Conservation (phyloP, 495 filamentous ascomycete genomes). For the Hypoxylon rickii region DNA sequence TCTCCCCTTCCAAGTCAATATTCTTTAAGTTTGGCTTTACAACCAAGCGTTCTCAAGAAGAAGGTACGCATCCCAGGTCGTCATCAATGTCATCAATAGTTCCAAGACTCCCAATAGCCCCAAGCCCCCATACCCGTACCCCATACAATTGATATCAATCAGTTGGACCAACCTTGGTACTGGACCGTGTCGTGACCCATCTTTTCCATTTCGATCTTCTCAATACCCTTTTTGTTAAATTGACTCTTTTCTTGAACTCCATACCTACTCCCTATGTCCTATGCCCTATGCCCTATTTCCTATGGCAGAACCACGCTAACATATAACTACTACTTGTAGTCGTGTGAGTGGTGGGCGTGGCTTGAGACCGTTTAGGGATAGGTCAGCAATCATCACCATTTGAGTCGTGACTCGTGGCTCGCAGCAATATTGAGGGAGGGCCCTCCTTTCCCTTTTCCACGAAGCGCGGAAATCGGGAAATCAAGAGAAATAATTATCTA, state of each 20-base stretch:
- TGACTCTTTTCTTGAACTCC: slow-evolving; percentile 2
- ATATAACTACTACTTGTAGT: slow-evolving; percentile 22
- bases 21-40: slow-evolving; percentile 23
- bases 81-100: too few relatives aligned
- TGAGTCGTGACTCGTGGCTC: not conserved
- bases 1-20: slow-evolving; percentile 20
- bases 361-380: not conserved
- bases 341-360: slow-evolving; percentile 23
- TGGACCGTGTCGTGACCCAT: slow-evolving; percentile 7
- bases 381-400: not conserved
- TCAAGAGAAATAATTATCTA: not conserved
- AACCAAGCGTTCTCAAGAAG: too few relatives aligned
- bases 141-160: too few relatives aligned
- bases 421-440: not conserved
- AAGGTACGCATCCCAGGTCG: slow-evolving; percentile 26
- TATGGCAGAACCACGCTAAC: slow-evolving; percentile 21
- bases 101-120: too few relatives aligned
- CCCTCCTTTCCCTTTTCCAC: not conserved
- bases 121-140: too few relatives aligned
- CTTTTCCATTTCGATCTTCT: slow-evolving; percentile 9
- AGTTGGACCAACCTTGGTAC: too few relatives aligned
- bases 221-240: slow-evolving; percentile 1
- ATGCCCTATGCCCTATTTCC: too few relatives aligned
- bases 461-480: not conserved
- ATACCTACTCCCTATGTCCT: too few relatives aligned